phyloP scores from a whole-genome alignment of 345 rosid species.

The Ailanthus altissimus region DNA sequence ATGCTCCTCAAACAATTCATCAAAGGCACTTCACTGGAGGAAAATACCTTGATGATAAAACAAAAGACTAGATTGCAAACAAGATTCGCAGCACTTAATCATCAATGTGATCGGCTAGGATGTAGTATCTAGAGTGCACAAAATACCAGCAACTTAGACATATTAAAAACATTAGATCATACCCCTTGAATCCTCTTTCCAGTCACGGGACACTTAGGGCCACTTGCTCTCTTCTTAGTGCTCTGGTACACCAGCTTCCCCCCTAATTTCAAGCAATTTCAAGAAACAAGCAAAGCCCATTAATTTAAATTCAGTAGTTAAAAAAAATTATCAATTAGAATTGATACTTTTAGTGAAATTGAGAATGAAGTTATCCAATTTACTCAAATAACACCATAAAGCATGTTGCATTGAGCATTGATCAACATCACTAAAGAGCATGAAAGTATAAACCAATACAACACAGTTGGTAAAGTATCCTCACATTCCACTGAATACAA shows the following conservation, averaged over 20 bases:
- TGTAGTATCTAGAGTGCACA: not conserved
- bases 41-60: not conserved
- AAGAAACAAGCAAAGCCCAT: not conserved
- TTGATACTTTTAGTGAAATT: not conserved
- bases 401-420: not conserved
- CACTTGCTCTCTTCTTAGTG: conserved; percentile 46
- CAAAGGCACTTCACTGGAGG: not conserved
- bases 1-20: not conserved
- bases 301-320: not conserved
- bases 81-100: not conserved
- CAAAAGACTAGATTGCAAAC: not conserved
- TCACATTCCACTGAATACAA: too few relatives aligned
- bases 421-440: not conserved
- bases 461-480: not conserved
- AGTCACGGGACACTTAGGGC: conserved; percentile 48
- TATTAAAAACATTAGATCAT: not conserved
- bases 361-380: not conserved
- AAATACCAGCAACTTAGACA: not conserved
- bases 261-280: conserved; percentile 18
- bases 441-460: not conserved
- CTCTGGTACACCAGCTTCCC: conserved; percentile 48
- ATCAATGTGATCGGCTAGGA: not conserved
- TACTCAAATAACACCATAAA: not conserved
- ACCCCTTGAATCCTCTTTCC: conserved; percentile 53
- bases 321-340: not conserved